Conservation (phyloP, 306 rosid genomes). For the Castanea mollissima region DNA sequence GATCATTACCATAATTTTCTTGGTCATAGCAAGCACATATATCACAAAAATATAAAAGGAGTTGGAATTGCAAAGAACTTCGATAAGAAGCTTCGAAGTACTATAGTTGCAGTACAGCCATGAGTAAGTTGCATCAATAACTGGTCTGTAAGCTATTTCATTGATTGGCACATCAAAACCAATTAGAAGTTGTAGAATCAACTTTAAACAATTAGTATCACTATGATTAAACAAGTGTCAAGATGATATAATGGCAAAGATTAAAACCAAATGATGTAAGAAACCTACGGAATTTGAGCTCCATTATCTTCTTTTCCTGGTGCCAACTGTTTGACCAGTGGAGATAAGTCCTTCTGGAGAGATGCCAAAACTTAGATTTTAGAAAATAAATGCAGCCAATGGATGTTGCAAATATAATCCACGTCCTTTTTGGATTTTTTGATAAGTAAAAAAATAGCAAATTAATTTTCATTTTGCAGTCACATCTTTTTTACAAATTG, state of each 20-base stretch:
- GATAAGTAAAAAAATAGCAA: too few relatives aligned
- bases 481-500: constrained; percentile 2
- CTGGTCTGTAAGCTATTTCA: not conserved
- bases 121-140: not conserved
- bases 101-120: not conserved
- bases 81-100: not conserved
- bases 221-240: not conserved
- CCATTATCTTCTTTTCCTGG: constrained; percentile 59
- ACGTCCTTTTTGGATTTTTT: too few relatives aligned
- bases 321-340: constrained; percentile 73
- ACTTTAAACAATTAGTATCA: constrained; percentile 3
- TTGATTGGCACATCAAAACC: not conserved
- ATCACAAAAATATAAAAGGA: not conserved
- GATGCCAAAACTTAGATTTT: constrained; percentile 21
- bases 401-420: constrained; percentile 4
- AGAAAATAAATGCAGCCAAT: constrained; percentile 22
- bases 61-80: not conserved
- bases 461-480: too few relatives aligned
- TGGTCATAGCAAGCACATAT: not conserved
- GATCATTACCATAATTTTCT: not conserved
- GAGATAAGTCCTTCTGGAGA: constrained; percentile 86
- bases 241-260: constrained; percentile 11
- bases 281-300: constrained; percentile 84
- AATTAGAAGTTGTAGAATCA: constrained; percentile 8
- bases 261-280: constrained; percentile 21